phyloP scores from a whole-genome alignment of 768 basidiomycete genomes.

The Calocybe gangraenosa region DNA sequence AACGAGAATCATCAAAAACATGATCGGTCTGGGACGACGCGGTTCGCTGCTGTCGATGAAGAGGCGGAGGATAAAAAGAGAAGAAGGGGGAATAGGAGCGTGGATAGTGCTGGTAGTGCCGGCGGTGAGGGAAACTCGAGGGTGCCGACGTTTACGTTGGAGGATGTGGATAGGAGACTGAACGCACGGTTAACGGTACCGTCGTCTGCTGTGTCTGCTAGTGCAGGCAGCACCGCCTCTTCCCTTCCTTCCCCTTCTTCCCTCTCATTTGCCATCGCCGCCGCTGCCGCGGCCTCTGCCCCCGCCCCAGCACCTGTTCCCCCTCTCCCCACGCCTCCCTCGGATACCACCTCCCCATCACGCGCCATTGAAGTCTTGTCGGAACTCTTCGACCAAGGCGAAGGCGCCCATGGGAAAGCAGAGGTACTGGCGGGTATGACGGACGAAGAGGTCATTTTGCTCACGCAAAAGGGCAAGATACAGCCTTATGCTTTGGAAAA shows the following conservation, averaged over 20 bases:
- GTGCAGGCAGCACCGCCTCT: background rate
- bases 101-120: background rate
- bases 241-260: background rate
- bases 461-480: slow-evolving; percentile 90
- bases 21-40: too few species aligned
- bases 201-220: background rate
- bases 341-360: slow-evolving; percentile 10
- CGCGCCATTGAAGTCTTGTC: slow-evolving; percentile 76
- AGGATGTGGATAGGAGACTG: slow-evolving; percentile 52
- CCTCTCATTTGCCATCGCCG: slow-evolving; percentile 8
- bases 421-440: slow-evolving; percentile 57
- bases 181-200: slow-evolving; percentile 27
- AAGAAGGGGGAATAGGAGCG: slow-evolving; percentile 5
- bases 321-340: slow-evolving; percentile 4
- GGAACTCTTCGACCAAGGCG: slow-evolving; percentile 71
- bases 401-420: slow-evolving; percentile 43
- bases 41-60: too few species aligned
- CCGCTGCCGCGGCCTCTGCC: slow-evolving; percentile 7
- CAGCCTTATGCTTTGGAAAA: slow-evolving; percentile 96
- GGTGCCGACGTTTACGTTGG: slow-evolving; percentile 42
- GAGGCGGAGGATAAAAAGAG: slow-evolving; percentile 1
- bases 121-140: background rate
- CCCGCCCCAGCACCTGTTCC: slow-evolving; percentile 4
- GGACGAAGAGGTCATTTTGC: slow-evolving; percentile 88
- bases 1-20: slow-evolving; percentile 2